Conservation (phyloP, 768 basidiomycete genomes). For the Mrakia frigida region DNA sequence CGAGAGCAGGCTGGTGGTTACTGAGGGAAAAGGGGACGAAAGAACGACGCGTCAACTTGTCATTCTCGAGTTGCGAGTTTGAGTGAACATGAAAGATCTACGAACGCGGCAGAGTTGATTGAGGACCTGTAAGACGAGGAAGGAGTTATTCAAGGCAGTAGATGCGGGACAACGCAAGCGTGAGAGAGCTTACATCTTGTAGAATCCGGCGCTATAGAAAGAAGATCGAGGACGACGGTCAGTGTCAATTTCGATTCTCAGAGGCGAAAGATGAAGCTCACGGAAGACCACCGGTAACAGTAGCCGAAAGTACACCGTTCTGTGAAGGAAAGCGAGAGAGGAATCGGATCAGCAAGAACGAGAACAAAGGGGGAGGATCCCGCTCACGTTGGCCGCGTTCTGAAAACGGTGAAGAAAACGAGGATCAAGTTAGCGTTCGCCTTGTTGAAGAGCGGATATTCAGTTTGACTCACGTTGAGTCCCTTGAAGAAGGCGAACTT, state of each 20-base stretch:
- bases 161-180: background rate
- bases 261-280: background rate
- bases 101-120: conserved; percentile 25
- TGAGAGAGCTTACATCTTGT: conserved; percentile 12
- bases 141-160: background rate
- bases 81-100: background rate
- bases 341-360: background rate
- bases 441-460: too few species aligned
- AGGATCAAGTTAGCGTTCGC: too few species aligned
- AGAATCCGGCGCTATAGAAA: background rate
- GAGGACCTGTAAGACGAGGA: background rate
- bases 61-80: too few species aligned
- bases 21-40: background rate
- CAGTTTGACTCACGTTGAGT: background rate
- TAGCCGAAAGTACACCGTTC: background rate
- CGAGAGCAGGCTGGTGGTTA: conserved; percentile 29
- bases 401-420: too few species aligned
- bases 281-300: conserved; percentile 26
- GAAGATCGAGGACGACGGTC: background rate
- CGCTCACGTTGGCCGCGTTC: background rate
- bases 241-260: background rate
- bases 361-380: background rate
- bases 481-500: conserved; percentile 30
- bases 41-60: background rate
- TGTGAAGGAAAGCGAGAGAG: background rate